A percentile compares a stretch with the other conserved stretches of the same genome.
Conservation (phyloP, 208 protist genomes). For the Trypanosoma brucei region DNA sequence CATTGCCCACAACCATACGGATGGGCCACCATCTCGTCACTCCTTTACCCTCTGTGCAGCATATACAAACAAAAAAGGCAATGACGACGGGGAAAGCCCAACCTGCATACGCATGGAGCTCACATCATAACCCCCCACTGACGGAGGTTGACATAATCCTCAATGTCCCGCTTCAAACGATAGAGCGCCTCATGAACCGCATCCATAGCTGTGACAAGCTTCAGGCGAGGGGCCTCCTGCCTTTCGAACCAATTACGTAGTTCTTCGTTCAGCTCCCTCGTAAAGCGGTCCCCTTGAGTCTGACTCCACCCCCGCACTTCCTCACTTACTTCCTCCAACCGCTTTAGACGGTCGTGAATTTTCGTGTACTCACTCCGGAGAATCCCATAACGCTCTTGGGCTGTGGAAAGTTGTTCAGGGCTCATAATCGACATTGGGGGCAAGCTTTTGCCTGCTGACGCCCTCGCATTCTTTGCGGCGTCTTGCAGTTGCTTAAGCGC, state of each 20-base stretch:
- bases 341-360: slow-evolving; percentile 11
- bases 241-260: slow-evolving; percentile 21
- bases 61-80: neutral
- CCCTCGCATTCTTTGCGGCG: neutral
- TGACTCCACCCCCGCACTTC: slow-evolving; percentile 22
- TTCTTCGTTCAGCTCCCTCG: slow-evolving; percentile 15
- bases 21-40: too few relatives aligned
- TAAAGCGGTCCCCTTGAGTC: slow-evolving; percentile 12
- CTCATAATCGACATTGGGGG: slow-evolving; percentile 22
- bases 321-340: slow-evolving; percentile 22
- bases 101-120: neutral
- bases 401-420: slow-evolving; percentile 14
- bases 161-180: slow-evolving; percentile 47
- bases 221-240: slow-evolving; percentile 14
- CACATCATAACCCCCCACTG: slow-evolving; percentile 31
- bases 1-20: too few relatives aligned
- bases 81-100: neutral
- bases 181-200: slow-evolving; percentile 33
- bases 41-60: too few relatives aligned
- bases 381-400: slow-evolving; percentile 14
- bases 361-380: slow-evolving; percentile 17
- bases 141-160: slow-evolving; percentile 54
- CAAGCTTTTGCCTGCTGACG: neutral
- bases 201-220: slow-evolving; percentile 15
- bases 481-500: slow-evolving; percentile 8